These are phyloP conservation scores for Gardenia jasminoides DNA, from an alignment of 257 asterid genomes.

Conservation along the genomic window DNA sequence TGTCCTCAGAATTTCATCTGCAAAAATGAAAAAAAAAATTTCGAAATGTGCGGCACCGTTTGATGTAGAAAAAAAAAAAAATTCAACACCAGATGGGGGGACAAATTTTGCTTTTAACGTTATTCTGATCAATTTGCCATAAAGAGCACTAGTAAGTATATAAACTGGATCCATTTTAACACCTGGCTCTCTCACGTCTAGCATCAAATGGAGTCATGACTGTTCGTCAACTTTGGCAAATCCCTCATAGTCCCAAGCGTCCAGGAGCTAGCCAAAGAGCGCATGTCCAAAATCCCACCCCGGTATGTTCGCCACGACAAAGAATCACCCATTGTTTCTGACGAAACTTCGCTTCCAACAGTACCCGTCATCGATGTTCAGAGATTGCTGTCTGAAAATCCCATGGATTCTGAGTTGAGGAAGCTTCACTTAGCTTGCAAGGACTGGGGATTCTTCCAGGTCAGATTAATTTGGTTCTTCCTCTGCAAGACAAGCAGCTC, in stretches of 20 bases:
- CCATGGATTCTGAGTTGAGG: conserved; percentile 29
- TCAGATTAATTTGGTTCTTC: neutral
- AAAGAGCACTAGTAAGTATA: too few species aligned
- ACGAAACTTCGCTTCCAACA: neutral
- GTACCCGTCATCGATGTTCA: conserved; percentile 41
- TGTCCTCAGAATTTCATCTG: too few species aligned
- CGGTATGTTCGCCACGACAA: conserved; percentile 34
- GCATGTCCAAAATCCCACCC: conserved; percentile 29
- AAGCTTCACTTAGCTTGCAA: conserved; percentile 55
- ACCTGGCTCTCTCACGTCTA: too few species aligned
- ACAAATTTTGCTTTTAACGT: too few species aligned
- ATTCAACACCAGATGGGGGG: too few species aligned
- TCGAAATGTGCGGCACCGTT: too few species aligned
- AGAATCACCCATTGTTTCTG: conserved; percentile 15
- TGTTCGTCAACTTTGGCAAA: conserved; percentile 37
- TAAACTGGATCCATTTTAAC: too few species aligned
- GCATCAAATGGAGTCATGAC: neutral
- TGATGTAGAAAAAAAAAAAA: too few species aligned
- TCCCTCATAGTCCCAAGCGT: conserved; percentile 54
- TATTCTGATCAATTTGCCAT: too few species aligned
- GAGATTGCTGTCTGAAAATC: conserved; percentile 23
- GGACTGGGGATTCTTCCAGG: conserved; percentile 75
- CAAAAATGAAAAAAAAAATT: too few species aligned
- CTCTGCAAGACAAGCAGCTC: too few species aligned
- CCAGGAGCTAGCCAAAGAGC: conserved; percentile 43